A percentile compares a stretch with the other conserved stretches of the same genome.
phyloP scores from a whole-genome alignment of 805 yeast species.

The Blastobotrys robertii region DNA sequence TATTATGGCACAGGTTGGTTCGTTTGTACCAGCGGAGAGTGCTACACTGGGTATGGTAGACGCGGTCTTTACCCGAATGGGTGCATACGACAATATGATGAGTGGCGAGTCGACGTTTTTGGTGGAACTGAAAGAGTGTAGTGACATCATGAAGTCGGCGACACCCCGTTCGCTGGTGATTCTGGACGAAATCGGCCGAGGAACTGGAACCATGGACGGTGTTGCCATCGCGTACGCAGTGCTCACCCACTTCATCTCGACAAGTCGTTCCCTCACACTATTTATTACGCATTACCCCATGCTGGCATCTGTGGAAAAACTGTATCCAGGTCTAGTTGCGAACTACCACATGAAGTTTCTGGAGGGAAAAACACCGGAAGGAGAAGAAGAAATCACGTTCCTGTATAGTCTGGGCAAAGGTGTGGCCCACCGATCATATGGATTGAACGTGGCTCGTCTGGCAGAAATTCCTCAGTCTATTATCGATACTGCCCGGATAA shows the following conservation, averaged over 20 bases:
- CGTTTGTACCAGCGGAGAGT: conserved; percentile 57
- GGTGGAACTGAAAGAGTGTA: conserved; percentile 64
- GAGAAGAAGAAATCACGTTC: conserved; percentile 37
- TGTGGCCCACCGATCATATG: conserved; percentile 57
- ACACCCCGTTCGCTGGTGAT: conserved; percentile 49
- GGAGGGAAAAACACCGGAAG: conserved; percentile 22
- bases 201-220: conserved; percentile 70
- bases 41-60: conserved; percentile 62
- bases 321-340: conserved; percentile 33
- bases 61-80: conserved; percentile 35
- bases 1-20: conserved; percentile 70
- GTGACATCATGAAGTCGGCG: conserved; percentile 42
- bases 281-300: conserved; percentile 83
- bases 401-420: conserved; percentile 44
- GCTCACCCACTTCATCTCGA: conserved; percentile 43
- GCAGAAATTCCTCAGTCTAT: not conserved
- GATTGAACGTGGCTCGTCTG: conserved; percentile 67
- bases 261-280: conserved; percentile 44
- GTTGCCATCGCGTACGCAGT: conserved; percentile 71
- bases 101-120: conserved; percentile 75
- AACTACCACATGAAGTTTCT: conserved; percentile 68
- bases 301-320: conserved; percentile 41
- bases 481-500: not conserved
- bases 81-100: conserved; percentile 64
- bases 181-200: conserved; percentile 71